phyloP scores from a whole-genome alignment of 768 basidiomycete genomes.

The Pulveroboletus sp. region DNA sequence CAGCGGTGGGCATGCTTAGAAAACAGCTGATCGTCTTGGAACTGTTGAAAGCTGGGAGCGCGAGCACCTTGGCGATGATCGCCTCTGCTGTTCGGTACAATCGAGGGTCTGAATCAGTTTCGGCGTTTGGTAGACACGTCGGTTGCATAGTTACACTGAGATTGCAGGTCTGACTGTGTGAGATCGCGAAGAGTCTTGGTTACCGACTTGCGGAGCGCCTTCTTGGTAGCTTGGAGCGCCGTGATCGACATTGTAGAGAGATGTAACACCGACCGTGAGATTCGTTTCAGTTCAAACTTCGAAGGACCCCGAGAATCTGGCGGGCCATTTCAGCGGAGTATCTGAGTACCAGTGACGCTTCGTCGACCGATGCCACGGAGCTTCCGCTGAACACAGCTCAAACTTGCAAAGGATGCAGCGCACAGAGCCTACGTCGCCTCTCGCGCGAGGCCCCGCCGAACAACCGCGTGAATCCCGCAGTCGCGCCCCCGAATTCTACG shows the following conservation, averaged over 20 bases:
- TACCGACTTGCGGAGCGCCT: conserved; percentile 54
- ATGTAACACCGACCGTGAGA: neutral
- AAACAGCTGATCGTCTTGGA: conserved; percentile 64
- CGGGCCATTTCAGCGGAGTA: neutral
- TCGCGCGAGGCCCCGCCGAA: conserved; percentile 40
- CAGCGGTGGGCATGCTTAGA: conserved; percentile 73
- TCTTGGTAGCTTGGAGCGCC: conserved; percentile 38
- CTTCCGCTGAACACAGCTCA: conserved; percentile 18
- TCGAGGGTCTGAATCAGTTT: too few relatives aligned
- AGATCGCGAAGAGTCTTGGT: conserved; percentile 42
- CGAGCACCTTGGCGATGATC: conserved; percentile 46
- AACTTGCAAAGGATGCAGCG: conserved; percentile 8
- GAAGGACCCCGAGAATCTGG: too few relatives aligned
- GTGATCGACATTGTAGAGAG: conserved; percentile 26
- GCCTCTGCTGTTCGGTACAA: conserved; percentile 20
- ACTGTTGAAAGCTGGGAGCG: conserved; percentile 47
- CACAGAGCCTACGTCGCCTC: conserved; percentile 40
- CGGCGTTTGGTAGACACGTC: too few relatives aligned
- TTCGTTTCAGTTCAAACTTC: too few relatives aligned
- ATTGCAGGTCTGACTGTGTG: conserved; percentile 41
- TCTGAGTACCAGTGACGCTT: conserved; percentile 7
- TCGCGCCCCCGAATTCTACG: conserved; percentile 81
- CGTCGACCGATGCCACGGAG: conserved; percentile 18
- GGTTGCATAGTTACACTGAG: conserved; percentile 60
- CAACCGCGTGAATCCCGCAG: conserved; percentile 47